Percentiles rank a stretch among this genome's conserved stretches.
phyloP scores from a whole-genome alignment of 1,284 basidiomycete genomes.

The Leccinum pachyderme region DNA sequence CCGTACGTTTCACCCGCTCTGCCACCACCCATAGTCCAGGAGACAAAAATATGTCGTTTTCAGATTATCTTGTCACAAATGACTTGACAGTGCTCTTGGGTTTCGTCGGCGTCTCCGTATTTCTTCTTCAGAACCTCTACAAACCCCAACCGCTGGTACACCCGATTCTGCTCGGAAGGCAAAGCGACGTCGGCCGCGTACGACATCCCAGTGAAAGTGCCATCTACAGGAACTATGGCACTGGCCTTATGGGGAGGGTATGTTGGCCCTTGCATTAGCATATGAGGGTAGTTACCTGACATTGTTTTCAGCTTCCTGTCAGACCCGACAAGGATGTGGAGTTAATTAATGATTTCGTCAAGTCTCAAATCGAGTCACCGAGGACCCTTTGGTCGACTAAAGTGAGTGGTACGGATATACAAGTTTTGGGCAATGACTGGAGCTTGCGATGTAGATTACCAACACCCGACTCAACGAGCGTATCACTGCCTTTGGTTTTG shows the following conservation, averaged over 20 bases:
- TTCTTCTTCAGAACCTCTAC: conserved; percentile 72
- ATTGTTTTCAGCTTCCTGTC: conserved; percentile 58
- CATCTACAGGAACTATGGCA: conserved; percentile 79
- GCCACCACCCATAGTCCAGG: not conserved
- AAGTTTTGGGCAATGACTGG: not conserved
- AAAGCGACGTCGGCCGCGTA: conserved; percentile 79
- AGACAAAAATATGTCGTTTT: conserved; percentile 39
- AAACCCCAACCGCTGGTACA: conserved; percentile 79
- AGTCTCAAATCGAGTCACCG: conserved; percentile 59
- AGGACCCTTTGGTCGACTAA: conserved; percentile 76
- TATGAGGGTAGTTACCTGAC: not conserved
- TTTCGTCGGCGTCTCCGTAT: conserved; percentile 68
- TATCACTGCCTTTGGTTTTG: conserved; percentile 63
- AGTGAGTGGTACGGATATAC: conserved; percentile 37
- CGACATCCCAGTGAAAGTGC: conserved; percentile 74
- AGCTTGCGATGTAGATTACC: conserved; percentile 49
- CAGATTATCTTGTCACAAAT: conserved; percentile 66
- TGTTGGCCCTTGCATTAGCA: conserved; percentile 23
- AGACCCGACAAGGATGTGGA: conserved; percentile 68
- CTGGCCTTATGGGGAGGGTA: conserved; percentile 74
- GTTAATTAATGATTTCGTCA: conserved; percentile 64
- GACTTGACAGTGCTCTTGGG: conserved; percentile 73
- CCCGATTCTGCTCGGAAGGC: conserved; percentile 76
- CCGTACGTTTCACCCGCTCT: not conserved
- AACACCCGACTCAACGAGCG: conserved; percentile 66